Base-by-base conservation (phyloP, 768 basidiomycete species). In the Gymnopilus dilepis region DNA sequence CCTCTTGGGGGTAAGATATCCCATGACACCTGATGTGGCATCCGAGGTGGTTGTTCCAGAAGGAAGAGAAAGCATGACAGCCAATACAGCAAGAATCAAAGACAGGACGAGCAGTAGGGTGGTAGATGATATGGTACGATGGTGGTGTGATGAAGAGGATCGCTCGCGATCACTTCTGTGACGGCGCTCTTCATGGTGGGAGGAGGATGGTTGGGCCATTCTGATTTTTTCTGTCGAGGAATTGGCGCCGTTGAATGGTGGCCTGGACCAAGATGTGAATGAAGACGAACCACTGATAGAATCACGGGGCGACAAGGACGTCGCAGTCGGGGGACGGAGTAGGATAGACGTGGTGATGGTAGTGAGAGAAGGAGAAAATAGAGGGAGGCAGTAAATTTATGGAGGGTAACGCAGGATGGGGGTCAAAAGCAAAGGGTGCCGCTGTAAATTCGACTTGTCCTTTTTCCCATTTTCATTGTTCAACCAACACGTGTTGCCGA, bases 181-280 rank as follows among this genome's bases (percentile, higher is more conserved):
- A 63, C 76, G 78, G 60, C 84, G 86, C 65, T 88, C 86, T 60
- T 81, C 88, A 72, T 88, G 87, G 67, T 91, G 91, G 30, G 92
- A 93, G 24, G 92, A 92, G 30, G 91, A 92, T 56, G 91, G 91
- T 76, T 91, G 86, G 63, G 92, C 92, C 92, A 94, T 94, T 82
- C 89, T 90, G 78, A 85, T 87, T 87, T 64, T 69, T 67, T 63
- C 59, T 62, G 48, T 33, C 12, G 11, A 21, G 21, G 37, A 19
- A 33, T 17, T 17, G 33, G 37, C 19, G 30, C n/a, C 13, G 58
- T 24, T 53, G 24, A 34, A 30, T 22, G 17, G 17, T 19, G 28
- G 28, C 15, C 5, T 57, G 37, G 19, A 15, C 21, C 3, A 26
- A 53, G 31, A n/a, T 42, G 38, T 15, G 65, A 63, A 53, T 56